phyloP scores from a whole-genome alignment of 1,284 basidiomycete genomes.

The Fomitopsis betulina region DNA sequence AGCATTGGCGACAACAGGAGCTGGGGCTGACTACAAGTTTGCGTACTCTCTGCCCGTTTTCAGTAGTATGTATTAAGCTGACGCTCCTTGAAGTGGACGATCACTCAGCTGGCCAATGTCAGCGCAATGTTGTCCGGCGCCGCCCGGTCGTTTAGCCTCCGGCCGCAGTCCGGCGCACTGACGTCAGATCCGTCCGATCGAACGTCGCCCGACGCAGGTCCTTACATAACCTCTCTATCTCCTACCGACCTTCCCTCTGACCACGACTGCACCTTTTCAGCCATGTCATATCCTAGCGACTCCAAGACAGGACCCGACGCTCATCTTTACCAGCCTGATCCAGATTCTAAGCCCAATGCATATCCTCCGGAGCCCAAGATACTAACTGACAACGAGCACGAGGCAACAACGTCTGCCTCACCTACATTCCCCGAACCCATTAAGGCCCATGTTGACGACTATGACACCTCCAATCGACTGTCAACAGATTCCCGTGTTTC shows the following conservation, averaged over 20 bases:
- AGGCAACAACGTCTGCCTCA: neutral
- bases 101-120: too few species aligned
- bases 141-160: neutral
- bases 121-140: too few species aligned
- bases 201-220: neutral
- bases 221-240: too few species aligned
- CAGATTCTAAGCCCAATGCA: too few species aligned
- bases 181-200: neutral
- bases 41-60: too few species aligned
- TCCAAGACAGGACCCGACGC: neutral
- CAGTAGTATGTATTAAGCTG: too few species aligned
- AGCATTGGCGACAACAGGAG: too few species aligned
- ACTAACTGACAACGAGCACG: neutral
- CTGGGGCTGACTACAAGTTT: too few species aligned
- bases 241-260: neutral
- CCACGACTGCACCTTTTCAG: neutral
- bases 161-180: neutral
- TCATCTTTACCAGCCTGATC: too few species aligned
- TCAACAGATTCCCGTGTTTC: neutral
- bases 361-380: too few species aligned
- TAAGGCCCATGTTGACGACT: neutral
- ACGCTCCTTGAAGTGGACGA: too few species aligned
- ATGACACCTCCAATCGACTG: neutral
- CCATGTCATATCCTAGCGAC: neutral
- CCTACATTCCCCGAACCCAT: neutral